Conservation (phyloP, 2,329 filamentous ascomycete genomes). For the Arthrobotrys megalospora region DNA sequence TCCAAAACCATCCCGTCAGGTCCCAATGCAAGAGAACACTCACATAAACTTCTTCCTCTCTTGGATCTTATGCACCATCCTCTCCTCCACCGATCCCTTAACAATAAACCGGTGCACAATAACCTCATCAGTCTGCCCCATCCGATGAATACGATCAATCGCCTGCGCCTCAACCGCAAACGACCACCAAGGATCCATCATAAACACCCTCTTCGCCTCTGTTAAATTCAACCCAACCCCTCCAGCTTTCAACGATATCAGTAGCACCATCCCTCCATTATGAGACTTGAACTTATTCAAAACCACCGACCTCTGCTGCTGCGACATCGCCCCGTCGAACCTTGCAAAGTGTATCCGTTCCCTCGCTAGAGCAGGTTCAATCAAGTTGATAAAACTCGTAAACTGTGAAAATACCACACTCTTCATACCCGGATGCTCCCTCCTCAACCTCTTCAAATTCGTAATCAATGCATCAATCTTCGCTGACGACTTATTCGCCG, state of each 20-base stretch:
- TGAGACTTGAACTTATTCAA: constrained; percentile 79
- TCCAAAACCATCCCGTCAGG: background rate
- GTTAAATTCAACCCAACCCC: constrained; percentile 96
- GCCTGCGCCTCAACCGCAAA: constrained; percentile 97
- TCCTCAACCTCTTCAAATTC: constrained; percentile 79
- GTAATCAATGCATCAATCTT: constrained; percentile 86
- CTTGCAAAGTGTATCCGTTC: constrained; percentile 81
- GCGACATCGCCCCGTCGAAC: constrained; percentile 90
- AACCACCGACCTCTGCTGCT: constrained; percentile 85
- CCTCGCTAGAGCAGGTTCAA: constrained; percentile 80
- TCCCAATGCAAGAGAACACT: constrained; percentile 68
- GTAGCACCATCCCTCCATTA: constrained; percentile 78
- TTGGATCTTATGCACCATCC: constrained; percentile 88
- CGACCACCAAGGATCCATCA: constrained; percentile 99
- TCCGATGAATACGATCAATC: constrained; percentile 96
- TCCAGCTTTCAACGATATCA: constrained; percentile 88
- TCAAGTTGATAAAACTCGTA: constrained; percentile 93
- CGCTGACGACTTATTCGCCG: constrained; percentile 80
- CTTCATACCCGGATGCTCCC: constrained; percentile 79
- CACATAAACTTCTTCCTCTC: constrained; percentile 96
- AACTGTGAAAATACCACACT: constrained; percentile 97
- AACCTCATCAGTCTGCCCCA: constrained; percentile 92
- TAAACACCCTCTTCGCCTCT: constrained; percentile 88
- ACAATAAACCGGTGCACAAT: constrained; percentile 90
- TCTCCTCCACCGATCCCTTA: constrained; percentile 90